Evolutionary conservation across 2,329 filamentous ascomycete genomes (phyloP).

Genomic region (Hymenoscyphus linearis): DNA sequence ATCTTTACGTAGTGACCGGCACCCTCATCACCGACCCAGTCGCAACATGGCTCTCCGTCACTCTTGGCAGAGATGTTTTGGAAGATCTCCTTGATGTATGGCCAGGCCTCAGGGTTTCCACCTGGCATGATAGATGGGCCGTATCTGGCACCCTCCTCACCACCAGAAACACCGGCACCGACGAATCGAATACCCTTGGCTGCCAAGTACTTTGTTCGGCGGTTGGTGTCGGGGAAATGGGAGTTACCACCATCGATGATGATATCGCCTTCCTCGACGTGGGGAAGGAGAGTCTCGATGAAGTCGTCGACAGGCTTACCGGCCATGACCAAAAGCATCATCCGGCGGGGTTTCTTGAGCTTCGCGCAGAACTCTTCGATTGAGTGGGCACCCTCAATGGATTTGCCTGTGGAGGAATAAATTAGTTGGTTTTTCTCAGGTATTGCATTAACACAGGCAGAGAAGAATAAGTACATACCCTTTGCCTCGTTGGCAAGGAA

Average conservation of each 20-base stretch:
- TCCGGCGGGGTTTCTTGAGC: constrained; percentile 92
- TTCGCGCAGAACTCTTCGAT: constrained; percentile 93
- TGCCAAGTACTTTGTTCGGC: constrained; percentile 83
- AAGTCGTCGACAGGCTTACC: constrained; percentile 97
- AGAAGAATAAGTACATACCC: constrained; percentile 41
- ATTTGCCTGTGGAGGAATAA: constrained; percentile 58
- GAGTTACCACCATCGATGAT: constrained; percentile 99
- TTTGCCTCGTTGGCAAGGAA: constrained; percentile 90
- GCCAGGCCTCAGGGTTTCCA: constrained; percentile 97
- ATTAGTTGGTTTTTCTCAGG: constrained; percentile 8
- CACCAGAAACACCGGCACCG: constrained; percentile 94
- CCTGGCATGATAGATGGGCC: constrained; percentile 98
- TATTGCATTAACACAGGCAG: background rate
- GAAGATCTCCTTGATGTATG: constrained; percentile 98
- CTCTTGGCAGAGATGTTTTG: constrained; percentile 97
- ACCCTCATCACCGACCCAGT: constrained; percentile 99
- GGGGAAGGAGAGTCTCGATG: constrained; percentile 88
- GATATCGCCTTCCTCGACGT: constrained; percentile 84
- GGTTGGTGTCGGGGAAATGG: constrained; percentile 98
- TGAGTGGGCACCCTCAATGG: constrained; percentile 87
- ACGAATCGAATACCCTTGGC: constrained; percentile 91
- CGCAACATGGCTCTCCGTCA: constrained; percentile 94
- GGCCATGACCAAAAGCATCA: constrained; percentile 99
- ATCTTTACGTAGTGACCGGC: constrained; percentile 99
- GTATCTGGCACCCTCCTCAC: constrained; percentile 98